Conservation (phyloP, 768 basidiomycete genomes). For the Trametes cubensis region DNA sequence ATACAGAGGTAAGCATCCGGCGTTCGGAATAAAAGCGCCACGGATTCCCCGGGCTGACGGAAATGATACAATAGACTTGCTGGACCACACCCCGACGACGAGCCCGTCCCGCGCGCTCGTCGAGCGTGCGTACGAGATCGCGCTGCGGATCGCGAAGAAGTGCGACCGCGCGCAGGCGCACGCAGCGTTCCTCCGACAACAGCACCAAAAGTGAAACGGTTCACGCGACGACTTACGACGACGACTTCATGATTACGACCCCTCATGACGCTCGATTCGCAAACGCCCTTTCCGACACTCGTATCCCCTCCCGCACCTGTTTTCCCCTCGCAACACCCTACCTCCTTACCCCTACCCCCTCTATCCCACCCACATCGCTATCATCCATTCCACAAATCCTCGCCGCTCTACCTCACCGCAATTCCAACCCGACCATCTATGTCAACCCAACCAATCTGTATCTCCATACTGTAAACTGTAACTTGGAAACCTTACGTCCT, state of each 20-base stretch:
- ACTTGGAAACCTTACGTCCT: background rate
- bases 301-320: no score
- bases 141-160: slow-evolving; percentile 57
- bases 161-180: slow-evolving; percentile 66
- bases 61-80: slow-evolving; percentile 46
- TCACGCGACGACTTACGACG: slow-evolving; percentile 7
- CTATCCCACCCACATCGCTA: background rate
- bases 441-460: background rate
- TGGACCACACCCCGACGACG: slow-evolving; percentile 49
- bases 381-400: background rate
- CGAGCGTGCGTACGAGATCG: slow-evolving; percentile 59
- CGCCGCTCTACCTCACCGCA: background rate
- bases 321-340: background rate
- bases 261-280: background rate
- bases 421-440: background rate
- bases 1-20: slow-evolving; percentile 49
- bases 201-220: slow-evolving; percentile 19
- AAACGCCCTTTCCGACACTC: background rate
- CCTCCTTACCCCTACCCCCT: no score
- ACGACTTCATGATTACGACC: slow-evolving; percentile 14
- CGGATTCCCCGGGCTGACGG: background rate
- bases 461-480: slow-evolving; percentile 14
- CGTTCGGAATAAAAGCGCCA: no score
- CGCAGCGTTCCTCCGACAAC: slow-evolving; percentile 42
- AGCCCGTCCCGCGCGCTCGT: slow-evolving; percentile 55